Percentiles rank a stretch among this genome's conserved stretches.
phyloP scores from a whole-genome alignment of 202 grass and related monocot genomes.

The Miscanthus sacchariflorus region DNA sequence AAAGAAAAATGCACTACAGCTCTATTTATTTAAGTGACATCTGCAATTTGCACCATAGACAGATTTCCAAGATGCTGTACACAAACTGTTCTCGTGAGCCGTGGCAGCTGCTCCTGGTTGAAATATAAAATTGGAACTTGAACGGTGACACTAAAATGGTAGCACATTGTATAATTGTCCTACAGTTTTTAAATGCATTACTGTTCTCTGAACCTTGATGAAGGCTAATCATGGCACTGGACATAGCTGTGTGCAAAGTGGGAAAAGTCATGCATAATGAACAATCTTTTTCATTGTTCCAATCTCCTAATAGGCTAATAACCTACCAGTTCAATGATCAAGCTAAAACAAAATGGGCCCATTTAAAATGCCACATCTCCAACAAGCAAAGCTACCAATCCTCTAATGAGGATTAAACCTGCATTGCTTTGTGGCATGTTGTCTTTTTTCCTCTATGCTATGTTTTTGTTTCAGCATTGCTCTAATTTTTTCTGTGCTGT shows the following conservation, averaged over 20 bases:
- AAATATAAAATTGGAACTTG: conserved; percentile 19
- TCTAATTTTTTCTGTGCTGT: conserved; percentile 51
- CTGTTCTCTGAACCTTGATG: conserved; percentile 10
- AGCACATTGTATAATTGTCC: background rate
- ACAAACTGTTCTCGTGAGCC: background rate
- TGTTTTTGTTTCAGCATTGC: conserved; percentile 14
- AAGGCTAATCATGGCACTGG: conserved; percentile 26
- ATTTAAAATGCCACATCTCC: conserved; percentile 37
- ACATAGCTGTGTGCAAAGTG: conserved; percentile 1
- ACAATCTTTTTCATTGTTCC: conserved; percentile 4
- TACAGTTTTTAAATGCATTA: conserved; percentile 19
- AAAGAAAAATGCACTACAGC: conserved; percentile 7
- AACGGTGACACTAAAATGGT: background rate
- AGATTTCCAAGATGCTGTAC: conserved; percentile 7
- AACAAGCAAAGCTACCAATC: conserved; percentile 32
- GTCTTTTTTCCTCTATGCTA: conserved; percentile 20
- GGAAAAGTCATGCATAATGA: background rate
- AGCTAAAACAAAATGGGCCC: background rate
- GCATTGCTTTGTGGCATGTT: background rate
- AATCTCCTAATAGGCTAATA: conserved; percentile 16
- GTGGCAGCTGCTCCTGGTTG: background rate
- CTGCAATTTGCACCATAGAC: conserved; percentile 21
- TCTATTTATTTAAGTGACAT: conserved; percentile 22
- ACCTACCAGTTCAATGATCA: background rate
- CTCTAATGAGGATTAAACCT: conserved; percentile 1